These are phyloP conservation scores for Alternaria gansuensis DNA, from an alignment of 2,329 filamentous ascomycete species.

Conservation along the genomic window DNA sequence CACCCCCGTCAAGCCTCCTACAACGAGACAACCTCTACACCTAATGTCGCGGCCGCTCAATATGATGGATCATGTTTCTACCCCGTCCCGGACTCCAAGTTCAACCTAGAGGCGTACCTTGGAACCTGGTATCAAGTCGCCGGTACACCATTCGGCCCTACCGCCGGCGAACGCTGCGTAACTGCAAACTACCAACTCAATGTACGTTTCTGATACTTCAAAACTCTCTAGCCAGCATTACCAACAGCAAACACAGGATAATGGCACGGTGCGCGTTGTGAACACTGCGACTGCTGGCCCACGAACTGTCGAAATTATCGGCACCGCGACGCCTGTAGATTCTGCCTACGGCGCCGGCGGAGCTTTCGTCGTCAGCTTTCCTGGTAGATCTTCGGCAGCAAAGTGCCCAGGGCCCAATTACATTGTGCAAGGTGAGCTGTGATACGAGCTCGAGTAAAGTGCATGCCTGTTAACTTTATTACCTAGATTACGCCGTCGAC, in stretches of 20 bases:
- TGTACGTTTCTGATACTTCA: conserved; percentile 10
- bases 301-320: conserved; percentile 27
- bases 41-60: conserved; percentile 33
- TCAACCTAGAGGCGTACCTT: conserved; percentile 38
- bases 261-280: conserved; percentile 37
- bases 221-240: not conserved
- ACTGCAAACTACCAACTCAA: conserved; percentile 39
- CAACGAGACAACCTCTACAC: conserved; percentile 21
- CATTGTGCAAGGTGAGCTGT: conserved; percentile 39
- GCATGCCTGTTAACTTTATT: conserved; percentile 3
- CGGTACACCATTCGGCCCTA: conserved; percentile 42
- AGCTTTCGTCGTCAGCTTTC: conserved; percentile 40
- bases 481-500: conserved; percentile 35
- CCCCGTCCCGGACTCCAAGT: conserved; percentile 37
- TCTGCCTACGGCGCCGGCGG: conserved; percentile 33
- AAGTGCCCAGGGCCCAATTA: conserved; percentile 43
- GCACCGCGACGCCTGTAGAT: conserved; percentile 36
- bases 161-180: conserved; percentile 37
- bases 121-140: conserved; percentile 47
- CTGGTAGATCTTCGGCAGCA: conserved; percentile 20
- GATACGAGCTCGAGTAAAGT: not conserved
- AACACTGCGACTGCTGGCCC: conserved; percentile 36
- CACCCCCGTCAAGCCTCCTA: conserved; percentile 20
- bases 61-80: conserved; percentile 43
- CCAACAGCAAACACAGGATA: conserved; percentile 19